phyloP scores from a whole-genome alignment of 2,329 filamentous ascomycete genomes.

The Pseudopithomyces chartarum region DNA sequence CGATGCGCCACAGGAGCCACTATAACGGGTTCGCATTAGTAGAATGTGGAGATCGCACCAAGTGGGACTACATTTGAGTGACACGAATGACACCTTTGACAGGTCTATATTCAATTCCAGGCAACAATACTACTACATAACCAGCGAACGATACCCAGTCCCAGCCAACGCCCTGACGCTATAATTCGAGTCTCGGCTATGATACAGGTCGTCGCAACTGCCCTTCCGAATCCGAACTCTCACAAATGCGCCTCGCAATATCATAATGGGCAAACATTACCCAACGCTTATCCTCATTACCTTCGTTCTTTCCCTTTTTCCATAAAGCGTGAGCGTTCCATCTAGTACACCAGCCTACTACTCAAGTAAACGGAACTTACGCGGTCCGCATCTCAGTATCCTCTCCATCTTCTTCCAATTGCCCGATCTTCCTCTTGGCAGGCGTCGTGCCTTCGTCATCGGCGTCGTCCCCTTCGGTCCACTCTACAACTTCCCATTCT shows the following conservation, averaged over 20 bases:
- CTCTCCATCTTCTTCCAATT: conserved; percentile 32
- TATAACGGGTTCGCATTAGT: background rate
- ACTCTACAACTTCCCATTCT: conserved; percentile 87
- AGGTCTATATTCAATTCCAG: background rate
- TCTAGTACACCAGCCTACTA: conserved; percentile 17
- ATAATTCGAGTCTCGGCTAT: background rate
- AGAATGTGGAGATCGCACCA: background rate
- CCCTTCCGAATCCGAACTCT: background rate
- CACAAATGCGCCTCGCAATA: background rate
- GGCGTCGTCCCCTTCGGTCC: conserved; percentile 45
- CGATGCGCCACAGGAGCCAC: background rate
- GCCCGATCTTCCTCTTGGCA: conserved; percentile 43
- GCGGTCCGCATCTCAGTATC: conserved; percentile 38
- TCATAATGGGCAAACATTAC: background rate
- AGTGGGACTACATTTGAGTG: background rate
- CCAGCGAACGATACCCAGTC: background rate
- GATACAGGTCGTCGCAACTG: background rate
- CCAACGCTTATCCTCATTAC: conserved; percentile 7
- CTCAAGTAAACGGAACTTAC: conserved; percentile 15
- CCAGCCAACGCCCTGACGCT: background rate
- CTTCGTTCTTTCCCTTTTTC: conserved; percentile 11
- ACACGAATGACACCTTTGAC: background rate
- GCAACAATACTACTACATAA: background rate
- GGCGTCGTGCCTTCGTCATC: conserved; percentile 38
- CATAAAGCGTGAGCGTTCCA: conserved; percentile 34